Evolutionary conservation across 371 early-diverging fungal genomes (phyloP).

Genomic region (Mortierella sp.): DNA sequence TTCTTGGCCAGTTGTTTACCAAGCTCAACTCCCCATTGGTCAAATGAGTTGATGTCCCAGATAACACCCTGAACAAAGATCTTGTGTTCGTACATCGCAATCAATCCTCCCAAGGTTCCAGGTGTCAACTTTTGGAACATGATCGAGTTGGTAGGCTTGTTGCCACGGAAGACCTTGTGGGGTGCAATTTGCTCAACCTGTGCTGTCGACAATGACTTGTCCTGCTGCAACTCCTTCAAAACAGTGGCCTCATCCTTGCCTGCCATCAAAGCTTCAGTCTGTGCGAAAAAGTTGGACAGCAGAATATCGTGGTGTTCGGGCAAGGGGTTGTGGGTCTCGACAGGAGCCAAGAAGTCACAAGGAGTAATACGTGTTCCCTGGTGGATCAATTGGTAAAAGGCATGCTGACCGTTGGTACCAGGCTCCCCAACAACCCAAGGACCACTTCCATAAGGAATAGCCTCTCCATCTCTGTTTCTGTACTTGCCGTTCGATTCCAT

Average conservation of each 20-base stretch:
- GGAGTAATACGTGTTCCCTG: conserved; percentile 98
- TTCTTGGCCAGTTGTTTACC: conserved; percentile 99
- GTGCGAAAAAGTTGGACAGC: conserved; percentile 99
- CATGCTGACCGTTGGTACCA: conserved; percentile 99
- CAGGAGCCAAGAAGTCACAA: conserved; percentile 96
- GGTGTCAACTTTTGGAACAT: conserved; percentile 94
- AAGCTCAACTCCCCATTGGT: conserved; percentile 99
- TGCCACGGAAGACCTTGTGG: conserved; percentile 97
- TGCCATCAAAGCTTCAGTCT: conserved; percentile 97
- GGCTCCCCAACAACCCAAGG: conserved; percentile 99
- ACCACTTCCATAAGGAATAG: conserved; percentile 89
- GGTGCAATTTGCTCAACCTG: conserved; percentile 78
- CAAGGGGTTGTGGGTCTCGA: conserved; percentile 91
- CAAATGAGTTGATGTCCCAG: conserved; percentile 98
- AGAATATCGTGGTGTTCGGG: conserved; percentile 93
- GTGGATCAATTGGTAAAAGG: conserved; percentile 99
- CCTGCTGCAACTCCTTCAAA: conserved; percentile 75
- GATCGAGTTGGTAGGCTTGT: conserved; percentile 97
- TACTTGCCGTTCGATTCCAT: conserved; percentile 99
- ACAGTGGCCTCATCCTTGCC: conserved; percentile 91
- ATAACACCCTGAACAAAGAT: conserved; percentile 98
- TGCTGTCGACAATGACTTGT: conserved; percentile 60
- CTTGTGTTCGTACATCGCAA: conserved; percentile 99
- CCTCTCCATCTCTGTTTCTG: conserved; percentile 83
- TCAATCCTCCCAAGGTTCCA: conserved; percentile 92